Base-by-base conservation (phyloP, 768 basidiomycete genomes). In the Serendipita sp. region DNA sequence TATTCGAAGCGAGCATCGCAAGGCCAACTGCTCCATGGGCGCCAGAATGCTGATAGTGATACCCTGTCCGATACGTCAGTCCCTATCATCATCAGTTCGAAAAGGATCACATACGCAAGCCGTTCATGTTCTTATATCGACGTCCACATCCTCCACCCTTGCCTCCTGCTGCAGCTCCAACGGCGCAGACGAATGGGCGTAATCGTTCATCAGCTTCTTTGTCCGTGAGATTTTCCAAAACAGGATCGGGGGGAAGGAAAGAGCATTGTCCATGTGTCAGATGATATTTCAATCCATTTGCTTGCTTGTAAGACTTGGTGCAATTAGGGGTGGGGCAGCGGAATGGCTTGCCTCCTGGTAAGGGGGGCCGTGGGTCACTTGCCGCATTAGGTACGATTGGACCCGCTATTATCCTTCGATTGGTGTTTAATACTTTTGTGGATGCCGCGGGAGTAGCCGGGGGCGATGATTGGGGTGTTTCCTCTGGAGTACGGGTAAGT, bases 61-160 rank as follows among this genome's bases (percentile, higher is more conserved):
- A 98, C 70, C 77, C 75, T 77, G 66, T 18, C 32, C 18, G 36
- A 48, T 1, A 11, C 65, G 48, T 66, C 15, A 68, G 67, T 28
- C 36, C 18, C 11, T n/a, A 51, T 8, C 23, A 41, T 47, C 13
- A 36, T 35, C 34, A 30, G 32, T 46, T 52, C 32, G 11, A 45
- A 68, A 62, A 41, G 64, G 38, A 34, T 63, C 5, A 75, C 74
- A 65, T 65, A 76, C 89, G 76, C 67, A 97, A 76, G 0, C 95
- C 95, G 74, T 97, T 97, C 93, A 97, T 95, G 72, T 99, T 97
- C 81, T 97, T 93, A 78, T 97, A 98, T 71, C 94, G 75, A 71
- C 94, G 81, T 34, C 68, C 74, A 69, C 78, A 78, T 32, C 74
- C 75, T 13, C 72, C 72, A n/a, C 56, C 56, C 35, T 60, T 60